phyloP scores from a whole-genome alignment of 148 eudicot genomes.

The Drosera capensis region DNA sequence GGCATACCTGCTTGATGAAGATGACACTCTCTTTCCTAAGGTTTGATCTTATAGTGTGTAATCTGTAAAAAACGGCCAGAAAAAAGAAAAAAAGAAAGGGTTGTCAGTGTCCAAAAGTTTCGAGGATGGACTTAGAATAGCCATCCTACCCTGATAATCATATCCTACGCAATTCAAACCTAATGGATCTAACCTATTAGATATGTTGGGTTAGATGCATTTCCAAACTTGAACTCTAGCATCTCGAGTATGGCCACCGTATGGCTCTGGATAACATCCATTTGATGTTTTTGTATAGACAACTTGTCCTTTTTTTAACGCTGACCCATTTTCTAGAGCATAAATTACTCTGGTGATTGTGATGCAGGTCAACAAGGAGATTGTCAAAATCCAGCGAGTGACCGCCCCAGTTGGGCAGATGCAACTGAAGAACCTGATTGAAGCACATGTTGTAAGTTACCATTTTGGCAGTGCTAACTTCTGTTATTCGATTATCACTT shows the following conservation, averaged over 20 bases:
- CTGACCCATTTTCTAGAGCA: conserved; percentile 11
- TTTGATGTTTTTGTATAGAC: too few relatives aligned
- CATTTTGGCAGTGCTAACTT: too few relatives aligned
- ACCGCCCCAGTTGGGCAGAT: conserved; percentile 93
- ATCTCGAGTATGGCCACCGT: too few relatives aligned
- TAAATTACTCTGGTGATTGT: conserved; percentile 1
- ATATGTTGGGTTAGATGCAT: too few relatives aligned
- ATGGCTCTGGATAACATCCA: too few relatives aligned
- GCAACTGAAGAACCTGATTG: conserved; percentile 86
- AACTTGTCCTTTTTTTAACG: too few relatives aligned
- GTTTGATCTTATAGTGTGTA: conserved; percentile 14
- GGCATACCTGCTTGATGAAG: conserved; percentile 89
- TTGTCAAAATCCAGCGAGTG: conserved; percentile 96
- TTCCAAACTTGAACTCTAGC: too few relatives aligned
- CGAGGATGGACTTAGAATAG: background rate
- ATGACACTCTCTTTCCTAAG: conserved; percentile 88
- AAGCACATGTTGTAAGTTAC: conserved; percentile 96
- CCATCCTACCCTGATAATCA: background rate
- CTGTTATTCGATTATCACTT: too few relatives aligned
- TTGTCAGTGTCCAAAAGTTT: background rate
- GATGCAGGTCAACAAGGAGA: conserved; percentile 86
- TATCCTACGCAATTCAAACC: too few relatives aligned
- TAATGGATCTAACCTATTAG: too few relatives aligned
- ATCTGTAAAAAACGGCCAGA: too few relatives aligned
- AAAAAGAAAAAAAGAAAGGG: background rate